Percentiles rank a stretch among this genome's conserved stretches.
These are phyloP conservation scores for Pythium pyrilobum DNA, from an alignment of 352 stramenopile genomes.

Conservation along the genomic window DNA sequence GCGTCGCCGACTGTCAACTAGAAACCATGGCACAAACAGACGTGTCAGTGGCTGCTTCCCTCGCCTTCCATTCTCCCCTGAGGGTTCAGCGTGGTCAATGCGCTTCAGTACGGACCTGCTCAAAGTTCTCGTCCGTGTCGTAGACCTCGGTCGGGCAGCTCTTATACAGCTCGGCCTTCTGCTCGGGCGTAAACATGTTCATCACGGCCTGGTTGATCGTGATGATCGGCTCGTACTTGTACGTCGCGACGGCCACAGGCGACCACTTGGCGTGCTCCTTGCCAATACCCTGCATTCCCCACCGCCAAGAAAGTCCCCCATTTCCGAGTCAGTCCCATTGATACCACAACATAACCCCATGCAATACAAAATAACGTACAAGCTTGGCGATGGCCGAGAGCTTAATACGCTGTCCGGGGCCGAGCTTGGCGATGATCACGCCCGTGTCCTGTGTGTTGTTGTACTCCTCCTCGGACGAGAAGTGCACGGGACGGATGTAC, in stretches of 20 bases:
- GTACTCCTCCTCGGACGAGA: slow-evolving; percentile 84
- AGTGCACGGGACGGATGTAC: slow-evolving; percentile 84
- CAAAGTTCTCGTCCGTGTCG: slow-evolving; percentile 90
- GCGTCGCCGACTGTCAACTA: slow-evolving; percentile 54
- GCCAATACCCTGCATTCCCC: slow-evolving; percentile 74
- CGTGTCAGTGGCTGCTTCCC: too few species aligned
- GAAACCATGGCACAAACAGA: neutral
- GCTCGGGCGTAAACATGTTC: slow-evolving; percentile 90
- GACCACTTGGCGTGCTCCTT: slow-evolving; percentile 98
- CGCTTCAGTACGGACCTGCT: slow-evolving; percentile 54
- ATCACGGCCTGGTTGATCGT: slow-evolving; percentile 89
- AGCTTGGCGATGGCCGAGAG: slow-evolving; percentile 93
- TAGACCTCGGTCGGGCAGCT: slow-evolving; percentile 93
- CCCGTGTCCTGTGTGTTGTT: slow-evolving; percentile 94
- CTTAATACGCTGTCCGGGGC: slow-evolving; percentile 91
- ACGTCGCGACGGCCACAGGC: slow-evolving; percentile 93
- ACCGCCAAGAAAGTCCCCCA: neutral
- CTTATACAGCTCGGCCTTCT: slow-evolving; percentile 95
- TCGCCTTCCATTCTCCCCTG: too few species aligned
- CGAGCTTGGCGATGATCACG: slow-evolving; percentile 97
- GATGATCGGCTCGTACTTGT: slow-evolving; percentile 90
- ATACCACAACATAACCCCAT: neutral
- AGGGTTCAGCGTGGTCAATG: too few species aligned
- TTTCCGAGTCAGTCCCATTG: neutral
- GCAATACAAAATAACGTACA: slow-evolving; percentile 18